Conservation (phyloP, 352 stramenopile genomes). For the Pythium volutum region DNA sequence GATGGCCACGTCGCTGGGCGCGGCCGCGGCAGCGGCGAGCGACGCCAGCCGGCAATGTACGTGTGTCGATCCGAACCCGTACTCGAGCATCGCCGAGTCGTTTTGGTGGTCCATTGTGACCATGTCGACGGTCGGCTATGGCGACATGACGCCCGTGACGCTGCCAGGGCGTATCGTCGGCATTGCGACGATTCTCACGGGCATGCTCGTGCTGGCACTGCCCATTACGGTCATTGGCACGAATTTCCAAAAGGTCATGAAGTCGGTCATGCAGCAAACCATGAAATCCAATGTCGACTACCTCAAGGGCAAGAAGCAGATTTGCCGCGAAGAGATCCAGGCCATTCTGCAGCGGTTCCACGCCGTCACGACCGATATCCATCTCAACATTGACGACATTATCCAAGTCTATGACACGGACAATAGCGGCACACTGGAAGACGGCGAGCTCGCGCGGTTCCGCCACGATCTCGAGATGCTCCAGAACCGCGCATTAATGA, state of each 20-base stretch:
- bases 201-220: conserved; percentile 86
- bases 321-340: conserved; percentile 73
- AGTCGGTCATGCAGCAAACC: conserved; percentile 68
- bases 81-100: conserved; percentile 70
- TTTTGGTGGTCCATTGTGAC: conserved; percentile 92
- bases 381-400: conserved; percentile 72
- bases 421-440: conserved; percentile 74
- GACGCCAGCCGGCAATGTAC: conserved; percentile 28
- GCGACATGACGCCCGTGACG: conserved; percentile 83
- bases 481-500: conserved; percentile 59
- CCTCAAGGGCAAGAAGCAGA: conserved; percentile 65
- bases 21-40: conserved; percentile 17
- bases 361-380: conserved; percentile 67
- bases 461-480: conserved; percentile 66
- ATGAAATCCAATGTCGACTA: conserved; percentile 80
- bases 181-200: conserved; percentile 65
- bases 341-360: conserved; percentile 69
- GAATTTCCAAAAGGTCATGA: conserved; percentile 87
- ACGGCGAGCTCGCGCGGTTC: conserved; percentile 71
- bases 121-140: conserved; percentile 91
- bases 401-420: conserved; percentile 80
- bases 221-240: conserved; percentile 89
- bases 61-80: conserved; percentile 77
- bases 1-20: conserved; percentile 26
- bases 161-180: conserved; percentile 69